A percentile compares a stretch with the other conserved stretches of the same genome.
These are phyloP conservation scores for Malassezia restricta DNA, from an alignment of 1,284 basidiomycete genomes.

Conservation along the genomic window DNA sequence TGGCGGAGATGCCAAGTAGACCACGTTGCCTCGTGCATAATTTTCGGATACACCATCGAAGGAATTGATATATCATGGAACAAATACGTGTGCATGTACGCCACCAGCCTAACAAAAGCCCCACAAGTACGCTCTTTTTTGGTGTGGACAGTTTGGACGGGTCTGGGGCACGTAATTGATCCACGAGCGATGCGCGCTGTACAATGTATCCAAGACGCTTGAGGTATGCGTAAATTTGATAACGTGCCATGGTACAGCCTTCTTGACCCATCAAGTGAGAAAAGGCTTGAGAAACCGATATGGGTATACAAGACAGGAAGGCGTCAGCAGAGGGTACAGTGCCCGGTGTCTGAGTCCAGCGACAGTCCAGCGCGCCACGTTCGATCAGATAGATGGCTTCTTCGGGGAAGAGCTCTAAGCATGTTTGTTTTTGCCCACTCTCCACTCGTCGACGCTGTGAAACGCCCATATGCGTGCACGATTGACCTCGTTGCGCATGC, in stretches of 20 bases:
- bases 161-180: slow-evolving; percentile 16
- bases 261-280: slow-evolving; percentile 67
- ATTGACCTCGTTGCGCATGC: slow-evolving; percentile 27
- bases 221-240: slow-evolving; percentile 84
- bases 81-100: not conserved
- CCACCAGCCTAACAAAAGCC: not conserved
- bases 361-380: slow-evolving; percentile 53
- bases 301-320: slow-evolving; percentile 46
- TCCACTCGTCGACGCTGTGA: slow-evolving; percentile 8
- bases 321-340: not conserved
- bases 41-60: not conserved
- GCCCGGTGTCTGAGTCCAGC: slow-evolving; percentile 50
- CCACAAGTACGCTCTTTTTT: not conserved
- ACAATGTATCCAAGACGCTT: slow-evolving; percentile 82
- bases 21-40: slow-evolving; percentile 1
- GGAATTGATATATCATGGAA: not conserved
- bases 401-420: slow-evolving; percentile 73
- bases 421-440: slow-evolving; percentile 8
- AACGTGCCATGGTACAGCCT: slow-evolving; percentile 65
- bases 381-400: slow-evolving; percentile 86
- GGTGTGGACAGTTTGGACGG: not conserved
- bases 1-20: slow-evolving; percentile 4
- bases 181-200: slow-evolving; percentile 52
- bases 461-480: slow-evolving; percentile 31
- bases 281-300: slow-evolving; percentile 83